Base-by-base conservation (phyloP, 306 rosid species). In the Purshia tridentata region DNA sequence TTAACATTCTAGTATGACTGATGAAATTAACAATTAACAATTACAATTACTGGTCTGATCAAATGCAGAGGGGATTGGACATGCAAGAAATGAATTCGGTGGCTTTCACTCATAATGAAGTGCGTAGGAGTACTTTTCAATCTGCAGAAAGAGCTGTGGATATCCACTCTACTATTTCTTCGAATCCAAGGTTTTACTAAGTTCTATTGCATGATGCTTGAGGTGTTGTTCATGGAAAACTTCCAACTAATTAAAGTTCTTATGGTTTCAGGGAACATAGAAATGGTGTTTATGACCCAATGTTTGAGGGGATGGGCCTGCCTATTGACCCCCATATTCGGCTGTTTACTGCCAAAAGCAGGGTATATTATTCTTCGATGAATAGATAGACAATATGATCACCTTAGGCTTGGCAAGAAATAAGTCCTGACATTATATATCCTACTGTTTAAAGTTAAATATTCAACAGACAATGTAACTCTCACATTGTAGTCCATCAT, bases 301-400 rank as follows among this genome's bases (percentile, higher is more conserved):
- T 5, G 2, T 81, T 19, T 72, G 86, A 69, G 48, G 55, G 56
- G 11, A n/a, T 72, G 18, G 80, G 86, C 44, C 47, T 64, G 40
- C 84, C 80, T 51, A 52, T 81, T 45, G 86, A 85, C 71, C 84
- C 86, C 0, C 80, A 78, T 72, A 72, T 85, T 19, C 82, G 82
- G 15, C 29, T 78, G 51, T 82, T 85, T 48, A 29, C 35, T 29
- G 35, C 35, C 1, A 29, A 29, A 29, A 29, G 35, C 35, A 29
- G 35, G 35, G 35, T 29, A 29, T 29, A 45, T 9, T 13, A 20
- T 54, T 29, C 65, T 41, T 23, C 5, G 5, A 23, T 11, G 9
- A 5, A 70, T 22, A 54, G 16, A 53, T 55, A 55, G 11, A 39
- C 8, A 0, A 11, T 58, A 42, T 55, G 53, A 46, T 60, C 54